Percentiles rank a stretch among this genome's conserved stretches.
Conservation (phyloP, 75 land plant species). For the Larix kaempferi region DNA sequence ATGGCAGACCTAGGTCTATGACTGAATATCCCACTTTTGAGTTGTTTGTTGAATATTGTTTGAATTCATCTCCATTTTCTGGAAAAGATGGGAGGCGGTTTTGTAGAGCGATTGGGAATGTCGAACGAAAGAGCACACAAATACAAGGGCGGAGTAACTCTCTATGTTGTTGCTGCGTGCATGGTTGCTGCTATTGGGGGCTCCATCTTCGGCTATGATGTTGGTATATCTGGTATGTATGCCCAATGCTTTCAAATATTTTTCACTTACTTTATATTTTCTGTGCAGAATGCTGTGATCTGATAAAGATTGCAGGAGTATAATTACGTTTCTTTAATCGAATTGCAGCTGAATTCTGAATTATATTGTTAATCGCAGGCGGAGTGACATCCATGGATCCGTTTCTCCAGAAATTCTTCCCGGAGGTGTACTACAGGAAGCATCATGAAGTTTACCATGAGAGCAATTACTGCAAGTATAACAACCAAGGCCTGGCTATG, state of each 20-base stretch:
- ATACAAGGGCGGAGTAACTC: conserved; percentile 50
- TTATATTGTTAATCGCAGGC: conserved; percentile 21
- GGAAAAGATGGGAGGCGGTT: conserved; percentile 41
- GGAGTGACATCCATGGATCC: conserved; percentile 92
- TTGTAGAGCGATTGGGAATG: conserved; percentile 20
- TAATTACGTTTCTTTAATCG: too few relatives aligned
- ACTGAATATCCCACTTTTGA: too few relatives aligned
- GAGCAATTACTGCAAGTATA: conserved; percentile 84
- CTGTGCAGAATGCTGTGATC: too few relatives aligned
- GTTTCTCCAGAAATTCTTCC: conserved; percentile 80
- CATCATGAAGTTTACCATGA: conserved; percentile 18
- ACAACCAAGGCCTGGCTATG: conserved; percentile 78
- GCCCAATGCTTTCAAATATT: too few relatives aligned
- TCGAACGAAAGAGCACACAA: conserved; percentile 46
- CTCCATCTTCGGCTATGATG: conserved; percentile 71
- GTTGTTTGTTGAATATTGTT: neutral
- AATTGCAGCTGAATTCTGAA: too few relatives aligned
- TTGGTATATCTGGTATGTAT: conserved; percentile 60
- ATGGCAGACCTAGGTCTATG: too few relatives aligned
- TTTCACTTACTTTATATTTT: too few relatives aligned
- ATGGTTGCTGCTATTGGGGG: conserved; percentile 66
- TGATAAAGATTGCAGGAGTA: too few relatives aligned
- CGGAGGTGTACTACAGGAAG: conserved; percentile 55
- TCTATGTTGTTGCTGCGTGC: conserved; percentile 57
- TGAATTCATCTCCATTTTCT: too few relatives aligned